Evolutionary conservation across 129 eudicot species (phyloP), one percentile per base, ranked within the genome.

Genomic region (Pittosporum tobira): DNA sequence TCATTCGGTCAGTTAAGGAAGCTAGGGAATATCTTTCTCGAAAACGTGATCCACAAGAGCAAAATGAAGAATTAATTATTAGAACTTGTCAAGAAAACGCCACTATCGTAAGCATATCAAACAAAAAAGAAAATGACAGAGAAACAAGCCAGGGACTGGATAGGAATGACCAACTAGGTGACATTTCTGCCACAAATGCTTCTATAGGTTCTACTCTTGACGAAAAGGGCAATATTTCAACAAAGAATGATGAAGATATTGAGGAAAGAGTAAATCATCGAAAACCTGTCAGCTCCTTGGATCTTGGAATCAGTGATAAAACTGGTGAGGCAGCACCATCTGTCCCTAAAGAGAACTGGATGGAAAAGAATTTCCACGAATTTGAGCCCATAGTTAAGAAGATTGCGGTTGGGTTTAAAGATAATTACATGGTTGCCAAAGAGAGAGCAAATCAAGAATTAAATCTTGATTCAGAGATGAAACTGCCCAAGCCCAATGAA

Each of bases 331-430:
- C 53, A 24, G 66, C 62, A 58, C 68, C 69, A 53, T 53, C 72
- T 14, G 57, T 37, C 11, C 64, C 63, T 22, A 77, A 73, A 18
- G 85, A 81, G 67, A 91, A 72, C 44, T 91, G 96, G 95, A 36
- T 83, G 69, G 95, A 86, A 69, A 81, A 81, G 51, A 86, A 91
- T 57, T 91, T 80, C 52, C 81, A 83, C 55, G 95, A 91, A 65
- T 70, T 91, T 62, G 87, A 83, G 82, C 95, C 98, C 24, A 51
- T 91, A 23, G 64, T 81, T 59, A 68, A 86, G 51, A 91, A 81
- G 71, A 91, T 91, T 42, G 81, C 83, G 51, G 71, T 48, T 53
- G 98, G 96, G 3, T 91, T 83, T 71, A 73, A 71, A 71, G 77
- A 83, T 49, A 91, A 75, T 65, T 91, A 86, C 79, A 43, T 19